Evolutionary conservation across 192 early-diverging fungal species (phyloP).

Genomic region (Chytriomyces confervae): DNA sequence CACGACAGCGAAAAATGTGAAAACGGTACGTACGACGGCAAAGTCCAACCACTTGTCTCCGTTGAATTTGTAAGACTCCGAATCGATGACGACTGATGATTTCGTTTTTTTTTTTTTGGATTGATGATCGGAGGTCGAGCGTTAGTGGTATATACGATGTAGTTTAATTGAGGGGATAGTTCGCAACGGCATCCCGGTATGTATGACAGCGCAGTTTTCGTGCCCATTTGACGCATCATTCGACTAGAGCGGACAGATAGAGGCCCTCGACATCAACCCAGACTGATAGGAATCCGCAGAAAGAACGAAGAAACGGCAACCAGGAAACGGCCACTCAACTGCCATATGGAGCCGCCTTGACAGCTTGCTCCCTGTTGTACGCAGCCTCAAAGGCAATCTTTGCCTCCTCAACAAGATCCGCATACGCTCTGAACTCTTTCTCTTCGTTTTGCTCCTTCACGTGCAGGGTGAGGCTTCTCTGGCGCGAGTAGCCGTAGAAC

Average conservation of each 20-base stretch:
- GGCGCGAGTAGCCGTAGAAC: conserved; percentile 54
- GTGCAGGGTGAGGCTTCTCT: conserved; percentile 46
- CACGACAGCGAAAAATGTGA: neutral
- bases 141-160: neutral
- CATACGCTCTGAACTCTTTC: conserved; percentile 38
- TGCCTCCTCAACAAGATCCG: conserved; percentile 58
- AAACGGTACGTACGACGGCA: conserved; percentile 34
- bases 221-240: neutral
- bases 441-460: conserved; percentile 50
- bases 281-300: no score
- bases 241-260: no score
- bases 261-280: no score
- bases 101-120: conserved; percentile 1
- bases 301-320: no score
- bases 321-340: conserved; percentile 34
- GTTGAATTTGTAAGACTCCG: conserved; percentile 55
- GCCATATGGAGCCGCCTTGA: conserved; percentile 47
- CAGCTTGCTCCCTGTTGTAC: conserved; percentile 52
- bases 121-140: neutral
- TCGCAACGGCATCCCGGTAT: neutral
- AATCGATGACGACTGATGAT: conserved; percentile 52
- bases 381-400: conserved; percentile 60
- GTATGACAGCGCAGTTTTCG: neutral
- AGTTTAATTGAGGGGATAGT: neutral
- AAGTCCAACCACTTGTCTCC: conserved; percentile 57